These are phyloP conservation scores for Phytophthora chlamydospora DNA, from an alignment of 352 stramenopile species.

Conservation along the genomic window DNA sequence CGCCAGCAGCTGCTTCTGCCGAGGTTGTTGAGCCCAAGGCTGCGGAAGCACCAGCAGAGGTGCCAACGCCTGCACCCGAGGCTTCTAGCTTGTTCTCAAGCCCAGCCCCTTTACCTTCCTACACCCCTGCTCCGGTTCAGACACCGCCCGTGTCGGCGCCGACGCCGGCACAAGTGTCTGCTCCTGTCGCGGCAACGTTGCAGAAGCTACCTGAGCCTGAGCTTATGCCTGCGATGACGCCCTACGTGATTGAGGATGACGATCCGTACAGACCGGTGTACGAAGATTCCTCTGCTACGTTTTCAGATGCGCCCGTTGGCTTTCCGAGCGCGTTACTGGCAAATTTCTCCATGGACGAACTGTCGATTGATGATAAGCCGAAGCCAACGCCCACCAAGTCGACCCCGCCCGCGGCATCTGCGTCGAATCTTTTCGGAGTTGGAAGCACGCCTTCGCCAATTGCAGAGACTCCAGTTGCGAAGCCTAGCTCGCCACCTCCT, in stretches of 20 bases:
- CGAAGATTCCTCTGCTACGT: conserved; percentile 6
- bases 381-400: conserved; percentile 19
- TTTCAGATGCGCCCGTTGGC: conserved; percentile 24
- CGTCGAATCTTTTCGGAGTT: conserved; percentile 41
- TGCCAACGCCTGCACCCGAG: conserved; percentile 18
- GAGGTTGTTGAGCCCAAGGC: conserved; percentile 20
- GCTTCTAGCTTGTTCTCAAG: conserved; percentile 28
- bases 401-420: conserved; percentile 18
- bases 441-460: conserved; percentile 12
- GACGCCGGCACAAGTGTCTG: conserved; percentile 12
- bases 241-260: conserved; percentile 40
- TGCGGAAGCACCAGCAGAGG: conserved; percentile 8
- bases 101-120: conserved; percentile 5
- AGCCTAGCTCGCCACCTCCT: conserved; percentile 12
- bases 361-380: conserved; percentile 36
- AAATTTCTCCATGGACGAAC: conserved; percentile 59
- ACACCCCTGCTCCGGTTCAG: conserved; percentile 11
- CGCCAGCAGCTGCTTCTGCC: conserved; percentile 3
- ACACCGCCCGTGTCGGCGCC: conserved; percentile 6
- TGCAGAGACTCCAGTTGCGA: conserved; percentile 9
- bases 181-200: conserved; percentile 18
- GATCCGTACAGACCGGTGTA: conserved; percentile 36
- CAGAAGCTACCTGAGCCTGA: conserved; percentile 35
- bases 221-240: conserved; percentile 39
- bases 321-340: conserved; percentile 45